Evolutionary conservation across 78 protist genomes (phyloP), one percentile per base, ranked within the genome.

Genomic region (Dictyostelium brefeldianum): DNA sequence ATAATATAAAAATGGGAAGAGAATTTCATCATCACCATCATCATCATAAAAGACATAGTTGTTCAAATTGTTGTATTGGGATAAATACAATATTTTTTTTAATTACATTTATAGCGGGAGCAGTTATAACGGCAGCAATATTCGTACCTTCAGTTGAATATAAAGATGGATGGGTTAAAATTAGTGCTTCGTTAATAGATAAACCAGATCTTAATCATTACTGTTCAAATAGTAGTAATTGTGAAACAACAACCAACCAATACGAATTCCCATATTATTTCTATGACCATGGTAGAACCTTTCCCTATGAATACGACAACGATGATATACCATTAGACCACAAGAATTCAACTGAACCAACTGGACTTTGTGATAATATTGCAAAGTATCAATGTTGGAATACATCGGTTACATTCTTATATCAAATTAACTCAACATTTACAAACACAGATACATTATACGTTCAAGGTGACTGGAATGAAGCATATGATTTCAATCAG

Each of bases 31-130:
- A 87, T 22, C 83, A 87, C 64, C 92, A 87, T 62, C 78, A 70
- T 36, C 92, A 87, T 87, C 92, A 87, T 48, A 87, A 77, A 50
- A 87, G 92, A 70, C 83, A 87, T 87, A 57, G 77, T 15, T 75
- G 20, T 15, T 87, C 92, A 31, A 87, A 87, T 56, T 87, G 92
- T 77, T 87, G 92, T 29, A 87, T 87, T 9, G 92, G 83, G 3
- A 17, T 77, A 53, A 87, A 87, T 77, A 50, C 80, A 14, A 77
- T 74, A 5, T 59, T 79, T 12, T 87, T 87, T 50, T 50, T 87
- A 10, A 77, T 74, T 8, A 62, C 79, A n/a, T 77, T 87, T 81
- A 87, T 87, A 46, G 78, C 92, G 9, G 92, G 92, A 25, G 82
- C 92, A 4, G 78, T 87, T n/a, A 64, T 87, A 43, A 80, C 81